A percentile compares a stretch with the other conserved stretches of the same genome.
phyloP scores from a whole-genome alignment of 352 stramenopile species.

The Phytophthora tubulina region DNA sequence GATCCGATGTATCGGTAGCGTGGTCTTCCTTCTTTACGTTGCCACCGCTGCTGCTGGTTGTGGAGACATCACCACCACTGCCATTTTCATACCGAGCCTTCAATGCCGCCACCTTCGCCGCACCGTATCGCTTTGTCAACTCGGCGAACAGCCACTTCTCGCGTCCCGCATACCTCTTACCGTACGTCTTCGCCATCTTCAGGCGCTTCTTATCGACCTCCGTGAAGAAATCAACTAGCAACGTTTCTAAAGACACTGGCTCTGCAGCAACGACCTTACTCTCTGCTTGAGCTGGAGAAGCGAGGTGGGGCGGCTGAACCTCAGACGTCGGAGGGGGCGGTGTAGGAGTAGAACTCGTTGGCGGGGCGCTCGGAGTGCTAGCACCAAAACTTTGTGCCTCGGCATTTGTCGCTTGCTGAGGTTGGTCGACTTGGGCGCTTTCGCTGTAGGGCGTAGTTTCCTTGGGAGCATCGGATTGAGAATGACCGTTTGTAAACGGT shows the following conservation, averaged over 20 bases:
- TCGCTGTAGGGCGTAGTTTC: not conserved
- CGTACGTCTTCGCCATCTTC: constrained; percentile 74
- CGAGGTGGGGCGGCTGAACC: not conserved
- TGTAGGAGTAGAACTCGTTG: not conserved
- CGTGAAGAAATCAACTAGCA: constrained; percentile 74
- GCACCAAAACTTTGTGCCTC: constrained; percentile 2
- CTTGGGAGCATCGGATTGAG: not conserved
- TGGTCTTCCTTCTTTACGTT: constrained; percentile 10
- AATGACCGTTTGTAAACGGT: not conserved
- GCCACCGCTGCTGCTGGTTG: not conserved
- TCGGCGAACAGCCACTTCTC: constrained; percentile 78
- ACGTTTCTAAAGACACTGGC: constrained; percentile 53
- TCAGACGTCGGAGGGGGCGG: not conserved
- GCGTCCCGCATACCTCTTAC: constrained; percentile 69
- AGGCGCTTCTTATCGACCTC: constrained; percentile 66
- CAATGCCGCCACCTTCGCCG: constrained; percentile 52
- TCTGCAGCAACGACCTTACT: constrained; percentile 4
- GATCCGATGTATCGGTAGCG: constrained; percentile 17
- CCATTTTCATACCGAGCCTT: constrained; percentile 40
- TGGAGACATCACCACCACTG: constrained; percentile 6
- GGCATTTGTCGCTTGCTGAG: not conserved
- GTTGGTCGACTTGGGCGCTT: not conserved
- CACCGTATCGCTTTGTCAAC: constrained; percentile 71
- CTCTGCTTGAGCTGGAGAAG: constrained; percentile 11
- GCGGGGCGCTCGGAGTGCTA: constrained; percentile 1